Evolutionary conservation across 1,284 basidiomycete genomes (phyloP), one percentile per base, ranked within the genome.

Genomic region (Pseudomicrostroma phylloplanum): DNA sequence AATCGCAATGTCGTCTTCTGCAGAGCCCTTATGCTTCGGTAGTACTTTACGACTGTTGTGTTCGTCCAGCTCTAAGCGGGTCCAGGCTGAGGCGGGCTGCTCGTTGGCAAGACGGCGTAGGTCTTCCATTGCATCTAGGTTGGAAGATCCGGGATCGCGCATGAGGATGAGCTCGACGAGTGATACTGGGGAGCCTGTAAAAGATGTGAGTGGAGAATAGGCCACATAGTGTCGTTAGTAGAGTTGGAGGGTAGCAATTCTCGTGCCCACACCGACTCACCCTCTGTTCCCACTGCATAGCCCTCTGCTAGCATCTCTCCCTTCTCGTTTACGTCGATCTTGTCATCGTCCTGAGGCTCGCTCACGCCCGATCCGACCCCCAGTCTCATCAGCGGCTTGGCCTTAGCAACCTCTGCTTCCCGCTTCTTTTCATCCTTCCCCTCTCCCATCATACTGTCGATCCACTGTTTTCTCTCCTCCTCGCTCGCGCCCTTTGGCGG

Each of bases 401-500:
- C 15, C n/a, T 49, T 21, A 0, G 40, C 6, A 19, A 72, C 25
- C 25, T 60, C 30, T 36, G 57, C 17, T 13, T 60, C 64, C 1
- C 69, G 30, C 43, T 67, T 65, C 15, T 64, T 59, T 0, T 39
- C 3, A 39, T 64, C 57, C 6, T 59, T 19, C 17, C 36, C 19
- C n/a, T 54, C 62, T 12, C 36, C 48, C 40, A 15, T 42, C n/a
- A 62, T 21, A 26, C 62, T 61, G 1, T 59, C 40, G 12, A 56
- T 48, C 46, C 60, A 71, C n/a, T 53, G 54, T 25, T 56, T 42
- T 9, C 30, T 36, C 54, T 60, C 63, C 41, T 6, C 26, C 19
- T 94, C 82, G 92, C 92, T 85, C 92, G 93, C 81, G 91, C 91
- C 93, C 78, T 21, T 66, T 13, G 69, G 61, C 23, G 67, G 59